Percentiles rank a stretch among this genome's conserved stretches.
These are phyloP conservation scores for Parastagonospora avenae DNA, from an alignment of 2,329 filamentous ascomycete genomes.

Conservation along the genomic window DNA sequence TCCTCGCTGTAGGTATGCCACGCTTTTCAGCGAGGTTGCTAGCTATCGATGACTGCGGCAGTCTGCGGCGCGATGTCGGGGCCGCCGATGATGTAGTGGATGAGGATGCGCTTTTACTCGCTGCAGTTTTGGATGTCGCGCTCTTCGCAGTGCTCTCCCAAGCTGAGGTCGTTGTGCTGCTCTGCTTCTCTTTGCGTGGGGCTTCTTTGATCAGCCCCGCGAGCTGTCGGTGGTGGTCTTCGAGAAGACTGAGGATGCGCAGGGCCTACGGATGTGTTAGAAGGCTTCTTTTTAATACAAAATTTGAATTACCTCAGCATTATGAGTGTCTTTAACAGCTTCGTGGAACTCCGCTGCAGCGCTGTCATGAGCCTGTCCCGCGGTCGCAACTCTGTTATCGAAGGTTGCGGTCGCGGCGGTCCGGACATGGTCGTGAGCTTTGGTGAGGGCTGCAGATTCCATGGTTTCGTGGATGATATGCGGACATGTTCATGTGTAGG, in stretches of 20 bases:
- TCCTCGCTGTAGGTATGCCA: constrained; percentile 67
- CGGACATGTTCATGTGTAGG: constrained; percentile 8
- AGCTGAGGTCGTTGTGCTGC: constrained; percentile 7
- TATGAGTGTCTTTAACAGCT: constrained; percentile 74
- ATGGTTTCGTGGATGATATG: constrained; percentile 50
- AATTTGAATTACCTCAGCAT: constrained; percentile 55
- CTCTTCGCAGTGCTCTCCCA: constrained; percentile 16
- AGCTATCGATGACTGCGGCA: constrained; percentile 78
- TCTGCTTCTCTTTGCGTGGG: constrained; percentile 36
- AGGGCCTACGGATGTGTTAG: constrained; percentile 63
- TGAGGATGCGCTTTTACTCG: constrained; percentile 34
- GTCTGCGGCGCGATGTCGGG: constrained; percentile 51
- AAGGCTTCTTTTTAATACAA: neutral
- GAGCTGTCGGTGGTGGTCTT: constrained; percentile 84
- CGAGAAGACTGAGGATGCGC: constrained; percentile 81
- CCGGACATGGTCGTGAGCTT: constrained; percentile 87
- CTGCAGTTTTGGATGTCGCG: constrained; percentile 21
- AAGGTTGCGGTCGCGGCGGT: constrained; percentile 77
- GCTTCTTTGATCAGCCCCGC: constrained; percentile 80
- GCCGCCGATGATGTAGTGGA: constrained; percentile 45
- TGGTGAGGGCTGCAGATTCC: constrained; percentile 71
- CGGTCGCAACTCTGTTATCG: constrained; percentile 74
- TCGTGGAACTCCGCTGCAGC: constrained; percentile 88
- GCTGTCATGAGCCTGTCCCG: constrained; percentile 84
- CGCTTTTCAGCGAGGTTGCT: constrained; percentile 86